Evolutionary conservation across 257 asterid genomes (phyloP).

Genomic region (Henckelia pumila): DNA sequence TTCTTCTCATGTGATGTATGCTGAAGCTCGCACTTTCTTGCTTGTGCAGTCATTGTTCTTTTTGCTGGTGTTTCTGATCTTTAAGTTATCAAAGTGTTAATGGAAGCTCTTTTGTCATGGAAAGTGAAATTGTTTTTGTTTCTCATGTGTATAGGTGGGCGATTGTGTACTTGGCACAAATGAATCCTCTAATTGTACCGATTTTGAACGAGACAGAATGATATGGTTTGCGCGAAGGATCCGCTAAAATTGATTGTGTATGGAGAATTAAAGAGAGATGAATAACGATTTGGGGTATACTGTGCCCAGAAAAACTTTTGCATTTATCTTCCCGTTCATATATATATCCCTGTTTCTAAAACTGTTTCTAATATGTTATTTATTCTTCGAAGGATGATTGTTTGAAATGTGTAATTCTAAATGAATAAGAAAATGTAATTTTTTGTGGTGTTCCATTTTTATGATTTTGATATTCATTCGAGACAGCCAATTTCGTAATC

Average conservation of each 20-base stretch:
- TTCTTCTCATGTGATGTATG: slow-evolving; percentile 9
- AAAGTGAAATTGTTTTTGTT: slow-evolving; percentile 17
- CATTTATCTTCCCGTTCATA: slow-evolving; percentile 20
- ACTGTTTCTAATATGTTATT: slow-evolving; percentile 20
- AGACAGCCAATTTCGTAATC: no score
- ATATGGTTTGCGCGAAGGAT: slow-evolving; percentile 19
- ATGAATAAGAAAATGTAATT: slow-evolving; percentile 20
- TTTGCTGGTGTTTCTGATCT: neutral
- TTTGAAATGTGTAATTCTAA: slow-evolving; percentile 25
- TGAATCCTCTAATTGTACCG: slow-evolving; percentile 91
- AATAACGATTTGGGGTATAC: slow-evolving; percentile 22
- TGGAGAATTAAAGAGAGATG: slow-evolving; percentile 26
- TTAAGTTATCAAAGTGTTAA: neutral
- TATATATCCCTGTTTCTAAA: slow-evolving; percentile 27
- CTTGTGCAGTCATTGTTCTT: neutral
- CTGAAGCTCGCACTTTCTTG: neutral
- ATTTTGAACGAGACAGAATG: slow-evolving; percentile 65
- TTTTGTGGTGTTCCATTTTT: no score
- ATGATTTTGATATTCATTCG: no score
- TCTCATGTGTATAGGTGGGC: slow-evolving; percentile 69
- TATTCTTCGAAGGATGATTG: slow-evolving; percentile 29
- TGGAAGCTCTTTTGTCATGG: slow-evolving; percentile 7
- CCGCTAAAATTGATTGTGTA: slow-evolving; percentile 20
- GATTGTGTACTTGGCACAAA: slow-evolving; percentile 81
- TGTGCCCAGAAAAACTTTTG: slow-evolving; percentile 24